Evolutionary conservation across 768 basidiomycete species (phyloP), one percentile per base, ranked within the genome.

Genomic region (Lentinus brumalis): DNA sequence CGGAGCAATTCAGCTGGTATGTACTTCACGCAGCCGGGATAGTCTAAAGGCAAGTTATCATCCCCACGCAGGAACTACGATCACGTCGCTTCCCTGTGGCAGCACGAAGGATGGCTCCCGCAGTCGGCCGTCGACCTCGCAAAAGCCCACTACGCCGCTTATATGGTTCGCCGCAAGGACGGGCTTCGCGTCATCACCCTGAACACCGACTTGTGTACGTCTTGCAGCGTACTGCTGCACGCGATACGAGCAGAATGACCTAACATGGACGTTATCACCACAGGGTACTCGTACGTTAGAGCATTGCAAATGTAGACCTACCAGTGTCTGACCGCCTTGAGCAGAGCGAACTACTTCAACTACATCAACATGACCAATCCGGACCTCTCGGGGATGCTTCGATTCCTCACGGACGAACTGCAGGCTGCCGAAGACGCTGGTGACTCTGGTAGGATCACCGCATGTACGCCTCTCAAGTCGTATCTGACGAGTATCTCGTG

Each of bases 401-500:
- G 87, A 40, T 91, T 90, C 74, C 67, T 92, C 63, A 91, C 90
- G 6, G 86, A 90, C 60, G 88, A 92, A 70, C 75, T 92, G 14
- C 90, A 92, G 71, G 86, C 79, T 54, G 89, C 90, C 8, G 91
- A 92, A 72, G 90, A 92, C 68, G 79, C 80, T 21, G 86, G 89
- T 8, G 89, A 91, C 56, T 77, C 87, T 67, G 89, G 88, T 85
- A 61, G n/a, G 29, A 44, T 58, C 4, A 5, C 26, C 29, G 18
- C 46, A 26, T 66, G 40, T 3, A 30, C 30, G 12, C 14, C 10
- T 5, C 46, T 52, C 16, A 41, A 2, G n/a, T 7, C 35, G n/a
- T 30, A 51, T 52, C 21, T 70, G 16, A 60, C 50, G 5, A 2
- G 21, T 2, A 26, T 8, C 40, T 38, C 6, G 47, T 54, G 79